Evolutionary conservation across 2,329 filamentous ascomycete genomes (phyloP).

Genomic region (Clarireedia sp.): DNA sequence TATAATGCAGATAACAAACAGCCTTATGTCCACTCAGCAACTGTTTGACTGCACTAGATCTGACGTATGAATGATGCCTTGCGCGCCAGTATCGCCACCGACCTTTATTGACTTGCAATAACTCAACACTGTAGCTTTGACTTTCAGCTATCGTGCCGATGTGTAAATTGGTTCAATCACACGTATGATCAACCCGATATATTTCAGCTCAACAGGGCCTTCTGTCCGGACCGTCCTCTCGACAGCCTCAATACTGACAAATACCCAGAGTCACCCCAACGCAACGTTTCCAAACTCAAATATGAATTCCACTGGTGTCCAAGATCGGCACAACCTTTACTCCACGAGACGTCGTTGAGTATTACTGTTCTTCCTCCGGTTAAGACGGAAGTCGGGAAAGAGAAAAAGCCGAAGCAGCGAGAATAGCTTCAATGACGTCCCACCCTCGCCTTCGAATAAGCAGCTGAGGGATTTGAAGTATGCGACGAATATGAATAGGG

Average conservation of each 20-base stretch:
- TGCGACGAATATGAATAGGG: neutral
- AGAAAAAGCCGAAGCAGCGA: neutral
- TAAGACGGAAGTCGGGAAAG: neutral
- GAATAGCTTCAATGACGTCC: neutral
- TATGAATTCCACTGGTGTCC: neutral
- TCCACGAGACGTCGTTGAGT: neutral
- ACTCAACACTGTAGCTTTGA: constrained; percentile 2
- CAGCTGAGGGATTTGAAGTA: neutral
- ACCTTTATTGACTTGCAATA: constrained; percentile 15
- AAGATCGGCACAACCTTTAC: neutral
- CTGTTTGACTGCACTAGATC: constrained; percentile 11
- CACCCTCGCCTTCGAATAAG: neutral
- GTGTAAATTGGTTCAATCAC: neutral
- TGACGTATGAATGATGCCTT: constrained; percentile 21
- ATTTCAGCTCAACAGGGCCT: neutral
- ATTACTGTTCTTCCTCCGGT: neutral
- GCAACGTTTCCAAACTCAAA: neutral
- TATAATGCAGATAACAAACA: constrained; percentile 21
- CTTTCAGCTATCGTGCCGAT: neutral
- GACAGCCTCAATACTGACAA: neutral
- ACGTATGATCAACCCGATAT: neutral
- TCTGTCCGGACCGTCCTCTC: neutral
- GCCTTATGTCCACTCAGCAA: constrained; percentile 23
- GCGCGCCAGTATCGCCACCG: constrained; percentile 12
- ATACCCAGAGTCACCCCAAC: neutral